Base-by-base conservation (phyloP, 1,284 basidiomycete genomes). In the Cutaneotrichosporon dermatis region DNA sequence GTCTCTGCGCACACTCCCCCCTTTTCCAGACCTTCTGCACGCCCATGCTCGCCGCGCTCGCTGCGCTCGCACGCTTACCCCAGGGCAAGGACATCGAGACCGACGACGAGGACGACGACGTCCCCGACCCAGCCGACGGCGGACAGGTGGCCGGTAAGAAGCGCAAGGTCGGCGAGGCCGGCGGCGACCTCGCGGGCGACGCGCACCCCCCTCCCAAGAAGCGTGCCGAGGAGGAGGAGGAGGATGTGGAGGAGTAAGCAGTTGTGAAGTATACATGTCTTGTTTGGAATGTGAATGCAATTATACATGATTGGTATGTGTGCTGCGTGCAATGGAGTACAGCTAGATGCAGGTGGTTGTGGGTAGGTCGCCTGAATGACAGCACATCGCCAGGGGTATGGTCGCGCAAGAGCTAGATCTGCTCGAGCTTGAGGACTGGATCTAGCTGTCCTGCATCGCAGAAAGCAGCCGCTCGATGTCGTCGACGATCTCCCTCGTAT, bases 381-480 rank as follows among this genome's bases (percentile, higher is more conserved):
- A n/a, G n/a, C n/a, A n/a, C n/a, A n/a, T n/a, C n/a, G n/a, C n/a
- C n/a, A n/a, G n/a, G n/a, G n/a, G n/a, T n/a, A n/a, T n/a, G n/a
- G n/a, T n/a, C n/a, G n/a, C n/a, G n/a, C n/a, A n/a, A n/a, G n/a
- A n/a, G n/a, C n/a, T n/a, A n/a, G n/a, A n/a, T n/a, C n/a, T n/a
- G n/a, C n/a, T n/a, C n/a, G n/a, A n/a, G n/a, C n/a, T n/a, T n/a
- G n/a, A n/a, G n/a, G n/a, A n/a, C n/a, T n/a, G n/a, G n/a, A n/a
- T n/a, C n/a, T 25, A 25, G 25, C 25, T 25, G 25, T 3, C n/a
- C 33, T 1, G 49, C 43, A 8, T 4, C 3, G 16, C 10, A 9
- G 12, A 11, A 34, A 69, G 44, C 7, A 65, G 16, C n/a, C 11
- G 11, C 52, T 71, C 69, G n/a, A 73, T 53, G n/a, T 70, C 54